Base-by-base conservation (phyloP, 2,329 filamentous ascomycete genomes). In the Sporothrix curviconia region DNA sequence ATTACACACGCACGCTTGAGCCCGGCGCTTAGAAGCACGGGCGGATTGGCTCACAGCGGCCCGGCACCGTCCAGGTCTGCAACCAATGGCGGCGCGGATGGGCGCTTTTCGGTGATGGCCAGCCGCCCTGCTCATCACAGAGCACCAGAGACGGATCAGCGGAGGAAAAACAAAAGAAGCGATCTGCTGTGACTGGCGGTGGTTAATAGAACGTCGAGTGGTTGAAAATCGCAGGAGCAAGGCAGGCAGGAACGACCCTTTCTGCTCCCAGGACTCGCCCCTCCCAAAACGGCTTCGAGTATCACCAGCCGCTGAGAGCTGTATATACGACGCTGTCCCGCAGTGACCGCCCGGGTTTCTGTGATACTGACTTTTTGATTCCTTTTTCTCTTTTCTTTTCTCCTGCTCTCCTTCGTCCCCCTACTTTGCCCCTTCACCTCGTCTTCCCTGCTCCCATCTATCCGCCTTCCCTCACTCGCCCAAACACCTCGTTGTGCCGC, bases 61-160 rank as follows among this genome's bases (percentile, higher is more conserved):
- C 65, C 67, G 61, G 64, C 66, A 61, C 62, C 63, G 67, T 68
- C 70, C 66, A 57, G 55, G 57, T 60, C 39, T 59, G 59, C 60
- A 61, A 65, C 76, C 76, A 79, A 78, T 73, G 74, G 76, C 64
- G 65, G 54, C 47, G 47, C 64, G 12, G 44, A 9, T 36, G 46
- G 46, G 30, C 25, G 30, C n/a, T n/a, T n/a, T n/a, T 24, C 14
- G 14, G 15, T 4, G 46, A 12, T 34, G 32, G 28, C 50, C 37
- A 53, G 49, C 32, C 50, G 50, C 36, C 37, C 50, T 30, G 24
- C 14, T 40, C 46, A 22, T n/a, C n/a, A n/a, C n/a, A n/a, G n/a
- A n/a, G n/a, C n/a, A n/a, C n/a, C n/a, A n/a, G n/a, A n/a, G n/a
- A n/a, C n/a, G n/a, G n/a, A n/a, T n/a, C n/a, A n/a, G n/a, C n/a